Evolutionary conservation across 78 protist genomes (phyloP), one percentile per base, ranked within the genome.

Genomic region (Polysphondylium violaceum): DNA sequence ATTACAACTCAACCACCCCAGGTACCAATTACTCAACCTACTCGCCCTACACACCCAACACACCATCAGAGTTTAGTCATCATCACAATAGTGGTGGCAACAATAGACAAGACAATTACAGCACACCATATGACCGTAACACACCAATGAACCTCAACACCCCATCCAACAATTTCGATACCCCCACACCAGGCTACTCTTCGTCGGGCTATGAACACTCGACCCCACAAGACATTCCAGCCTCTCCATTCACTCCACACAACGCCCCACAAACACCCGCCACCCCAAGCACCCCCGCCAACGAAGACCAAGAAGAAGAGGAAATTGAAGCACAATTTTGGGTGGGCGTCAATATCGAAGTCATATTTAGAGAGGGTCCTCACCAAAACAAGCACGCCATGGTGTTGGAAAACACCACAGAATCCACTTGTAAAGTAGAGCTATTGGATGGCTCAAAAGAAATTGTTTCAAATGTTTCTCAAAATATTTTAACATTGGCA

Each of bases 241-340:
- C 60, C 14, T 69, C 81, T 14, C 91, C 91, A 25, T 83, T 55
- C 72, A 83, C 91, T 29, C 91, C 91, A 31, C 68, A 83, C 58
- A 72, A 72, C 21, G 56, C 44, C 11, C 91, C 91, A 58, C 91
- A 83, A 63, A 83, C 91, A 40, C 91, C 91, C 0, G 79, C 77
- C 29, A 69, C 91, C 7, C 91, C 91, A 29, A 41, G 47, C 6
- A 74, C 79, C 2, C 79, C 79, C 11, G 47, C 89, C 31, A 59
- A 29, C 53, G 65, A 63, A 35, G 91, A 83, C 0, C 68, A 83
- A 6, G 81, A 55, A 2, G 91, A 83, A 27, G 91, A 83, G n/a
- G 69, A 61, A 33, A 41, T 58, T 40, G 91, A 83, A 23, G 33
- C 43, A 12, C 53, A 53, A n/a, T 63, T 60, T 33, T 83, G 91